These are phyloP conservation scores for Colletotrichum sp. DNA, from an alignment of 2,329 filamentous ascomycete species.

Conservation along the genomic window DNA sequence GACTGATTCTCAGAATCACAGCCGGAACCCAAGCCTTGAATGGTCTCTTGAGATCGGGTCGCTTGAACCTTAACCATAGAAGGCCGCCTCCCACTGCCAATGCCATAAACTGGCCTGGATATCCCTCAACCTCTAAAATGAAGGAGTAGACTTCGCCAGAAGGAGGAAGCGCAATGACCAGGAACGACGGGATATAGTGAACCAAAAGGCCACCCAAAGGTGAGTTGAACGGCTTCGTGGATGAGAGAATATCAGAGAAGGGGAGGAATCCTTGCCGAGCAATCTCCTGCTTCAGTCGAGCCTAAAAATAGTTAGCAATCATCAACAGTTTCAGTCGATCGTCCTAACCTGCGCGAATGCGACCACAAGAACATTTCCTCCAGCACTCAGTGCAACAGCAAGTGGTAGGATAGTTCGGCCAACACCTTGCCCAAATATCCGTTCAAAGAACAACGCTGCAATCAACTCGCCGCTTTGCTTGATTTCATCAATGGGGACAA, in stretches of 20 bases:
- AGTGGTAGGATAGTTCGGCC: slow-evolving; percentile 65
- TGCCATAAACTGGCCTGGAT: slow-evolving; percentile 66
- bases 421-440: slow-evolving; percentile 63
- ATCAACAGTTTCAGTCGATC: neutral
- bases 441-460: slow-evolving; percentile 70
- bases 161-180: slow-evolving; percentile 71
- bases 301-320: slow-evolving; percentile 42
- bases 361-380: slow-evolving; percentile 76
- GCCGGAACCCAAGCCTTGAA: slow-evolving; percentile 70
- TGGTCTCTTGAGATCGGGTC: slow-evolving; percentile 65
- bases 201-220: slow-evolving; percentile 72
- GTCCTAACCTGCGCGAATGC: slow-evolving; percentile 65
- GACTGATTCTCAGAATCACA: slow-evolving; percentile 57
- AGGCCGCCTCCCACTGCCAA: slow-evolving; percentile 64
- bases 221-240: slow-evolving; percentile 69
- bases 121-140: slow-evolving; percentile 75
- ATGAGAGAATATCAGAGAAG: slow-evolving; percentile 64
- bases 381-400: slow-evolving; percentile 70
- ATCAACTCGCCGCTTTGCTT: slow-evolving; percentile 70
- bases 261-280: slow-evolving; percentile 75
- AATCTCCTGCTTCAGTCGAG: slow-evolving; percentile 75
- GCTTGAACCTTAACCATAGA: slow-evolving; percentile 62
- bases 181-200: slow-evolving; percentile 70
- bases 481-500: slow-evolving; percentile 72
- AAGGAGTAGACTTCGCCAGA: slow-evolving; percentile 73